A percentile compares a stretch with the other conserved stretches of the same genome.
phyloP scores from a whole-genome alignment of 2,329 filamentous ascomycete species.

The Hirsutella thompsonii region DNA sequence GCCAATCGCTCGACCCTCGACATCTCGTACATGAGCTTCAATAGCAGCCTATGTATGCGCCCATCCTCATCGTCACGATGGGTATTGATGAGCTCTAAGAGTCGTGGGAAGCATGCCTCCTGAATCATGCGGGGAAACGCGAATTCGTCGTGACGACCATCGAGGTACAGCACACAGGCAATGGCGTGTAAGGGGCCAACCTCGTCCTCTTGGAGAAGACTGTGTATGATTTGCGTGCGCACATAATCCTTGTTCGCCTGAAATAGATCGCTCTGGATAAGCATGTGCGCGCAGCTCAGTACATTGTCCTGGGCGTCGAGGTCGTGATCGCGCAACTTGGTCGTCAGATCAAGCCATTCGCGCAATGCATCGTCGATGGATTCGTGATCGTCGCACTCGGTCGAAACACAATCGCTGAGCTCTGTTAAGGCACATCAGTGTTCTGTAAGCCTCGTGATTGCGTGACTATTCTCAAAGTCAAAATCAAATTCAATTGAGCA shows the following conservation, averaged over 20 bases:
- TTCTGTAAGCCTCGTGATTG: not conserved
- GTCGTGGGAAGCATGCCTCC: constrained; percentile 69
- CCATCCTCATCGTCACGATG: constrained; percentile 52
- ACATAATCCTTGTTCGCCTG: constrained; percentile 69
- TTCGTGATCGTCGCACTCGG: constrained; percentile 37
- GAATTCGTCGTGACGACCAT: constrained; percentile 65
- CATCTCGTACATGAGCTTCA: constrained; percentile 94
- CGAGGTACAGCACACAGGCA: constrained; percentile 71
- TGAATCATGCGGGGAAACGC: constrained; percentile 80
- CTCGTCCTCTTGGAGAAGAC: constrained; percentile 76
- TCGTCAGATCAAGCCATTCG: constrained; percentile 68
- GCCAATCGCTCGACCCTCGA: constrained; percentile 77
- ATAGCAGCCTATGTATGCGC: constrained; percentile 63
- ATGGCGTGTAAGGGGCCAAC: constrained; percentile 68
- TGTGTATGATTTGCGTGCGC: constrained; percentile 83
- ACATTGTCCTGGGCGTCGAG: constrained; percentile 68
- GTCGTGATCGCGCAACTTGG: constrained; percentile 63
- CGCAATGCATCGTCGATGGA: constrained; percentile 75
- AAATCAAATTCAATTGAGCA: constrained; percentile 9
- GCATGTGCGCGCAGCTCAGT: constrained; percentile 63
- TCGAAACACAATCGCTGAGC: constrained; percentile 31
- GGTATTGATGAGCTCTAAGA: constrained; percentile 68
- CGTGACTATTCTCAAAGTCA: not conserved
- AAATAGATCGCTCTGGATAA: constrained; percentile 68
- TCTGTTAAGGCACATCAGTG: constrained; percentile 20